Percentiles rank a stretch among this genome's conserved stretches.
Conservation (phyloP, 164 flowering plant species). For the Chimonanthus salicifolius region DNA sequence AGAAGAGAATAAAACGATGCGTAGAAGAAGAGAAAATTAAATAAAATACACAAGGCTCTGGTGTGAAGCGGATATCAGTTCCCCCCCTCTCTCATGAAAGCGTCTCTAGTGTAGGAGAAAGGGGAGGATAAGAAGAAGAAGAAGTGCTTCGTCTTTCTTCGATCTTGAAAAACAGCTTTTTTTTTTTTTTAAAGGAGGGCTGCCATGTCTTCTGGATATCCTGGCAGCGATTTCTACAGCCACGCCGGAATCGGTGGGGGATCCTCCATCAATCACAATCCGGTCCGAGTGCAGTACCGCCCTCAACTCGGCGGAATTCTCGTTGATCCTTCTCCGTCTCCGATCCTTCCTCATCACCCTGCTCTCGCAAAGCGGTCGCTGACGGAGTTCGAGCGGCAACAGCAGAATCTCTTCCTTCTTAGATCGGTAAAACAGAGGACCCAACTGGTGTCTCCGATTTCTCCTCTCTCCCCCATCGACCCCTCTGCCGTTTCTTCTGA, state of each 20-base stretch:
- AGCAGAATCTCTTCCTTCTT: conserved; percentile 23
- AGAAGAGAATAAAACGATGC: not conserved
- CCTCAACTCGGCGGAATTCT: conserved; percentile 12
- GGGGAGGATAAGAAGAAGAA: not conserved
- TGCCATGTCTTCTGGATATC: conserved; percentile 17
- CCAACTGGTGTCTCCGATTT: conserved; percentile 42
- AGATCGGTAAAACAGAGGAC: conserved; percentile 63
- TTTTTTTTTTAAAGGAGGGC: not conserved
- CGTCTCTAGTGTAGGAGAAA: not conserved
- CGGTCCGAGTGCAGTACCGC: conserved; percentile 12
- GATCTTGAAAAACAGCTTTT: too few relatives aligned
- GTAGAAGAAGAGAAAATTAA: not conserved
- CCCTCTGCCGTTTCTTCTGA: conserved; percentile 26
- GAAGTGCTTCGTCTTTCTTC: not conserved
- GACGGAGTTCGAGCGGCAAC: conserved; percentile 35
- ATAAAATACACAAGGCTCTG: not conserved
- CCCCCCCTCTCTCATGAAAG: not conserved
- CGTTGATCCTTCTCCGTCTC: conserved; percentile 19
- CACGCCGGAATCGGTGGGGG: conserved; percentile 5
- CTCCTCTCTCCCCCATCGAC: conserved; percentile 47
- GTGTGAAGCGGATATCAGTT: not conserved
- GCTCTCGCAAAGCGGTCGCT: conserved; percentile 50
- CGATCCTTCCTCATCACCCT: conserved; percentile 22
- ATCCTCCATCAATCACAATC: not conserved
- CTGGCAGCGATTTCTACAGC: conserved; percentile 13